These are phyloP conservation scores for Pleodorina starrii DNA, from an alignment of 139 green algal species.

Conservation along the genomic window DNA sequence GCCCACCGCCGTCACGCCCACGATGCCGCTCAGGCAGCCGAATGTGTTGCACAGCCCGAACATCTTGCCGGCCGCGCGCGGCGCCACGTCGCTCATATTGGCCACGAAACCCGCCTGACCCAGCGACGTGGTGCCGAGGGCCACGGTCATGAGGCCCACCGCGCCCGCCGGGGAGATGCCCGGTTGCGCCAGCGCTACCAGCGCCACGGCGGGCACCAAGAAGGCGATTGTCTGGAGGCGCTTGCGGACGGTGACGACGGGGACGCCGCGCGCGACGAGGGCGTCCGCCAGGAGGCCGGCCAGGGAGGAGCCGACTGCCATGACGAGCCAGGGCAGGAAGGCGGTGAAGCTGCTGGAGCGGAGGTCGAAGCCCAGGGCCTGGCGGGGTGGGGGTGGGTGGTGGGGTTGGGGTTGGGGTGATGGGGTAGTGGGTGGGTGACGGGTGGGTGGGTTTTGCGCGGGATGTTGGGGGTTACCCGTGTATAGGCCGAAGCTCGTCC, in stretches of 20 bases:
- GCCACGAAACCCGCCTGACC: constrained; percentile 88
- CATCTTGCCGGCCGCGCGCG: constrained; percentile 81
- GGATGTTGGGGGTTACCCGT: no score
- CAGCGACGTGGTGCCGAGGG: constrained; percentile 86
- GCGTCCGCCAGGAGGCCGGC: constrained; percentile 83
- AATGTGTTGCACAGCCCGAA: constrained; percentile 95
- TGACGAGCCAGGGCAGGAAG: constrained; percentile 92
- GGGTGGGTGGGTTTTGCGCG: no score
- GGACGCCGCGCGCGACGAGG: constrained; percentile 70
- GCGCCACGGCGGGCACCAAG: constrained; percentile 80
- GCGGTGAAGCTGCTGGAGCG: constrained; percentile 76
- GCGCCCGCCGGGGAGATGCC: constrained; percentile 58
- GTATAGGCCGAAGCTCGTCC: no score
- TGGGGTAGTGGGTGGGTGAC: no score
- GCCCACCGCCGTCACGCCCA: constrained; percentile 81
- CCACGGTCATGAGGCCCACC: constrained; percentile 78
- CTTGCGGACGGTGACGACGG: constrained; percentile 74
- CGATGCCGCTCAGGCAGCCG: constrained; percentile 83
- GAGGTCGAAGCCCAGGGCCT: constrained; percentile 83
- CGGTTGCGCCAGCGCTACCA: constrained; percentile 70
- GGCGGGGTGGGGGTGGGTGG: not conserved
- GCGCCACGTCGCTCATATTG: constrained; percentile 93
- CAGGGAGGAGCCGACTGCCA: constrained; percentile 78
- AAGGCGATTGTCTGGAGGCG: constrained; percentile 85
- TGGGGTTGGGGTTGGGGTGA: not conserved